Base-by-base conservation (phyloP, 805 yeast genomes). In the Yarrowia alimentaria region DNA sequence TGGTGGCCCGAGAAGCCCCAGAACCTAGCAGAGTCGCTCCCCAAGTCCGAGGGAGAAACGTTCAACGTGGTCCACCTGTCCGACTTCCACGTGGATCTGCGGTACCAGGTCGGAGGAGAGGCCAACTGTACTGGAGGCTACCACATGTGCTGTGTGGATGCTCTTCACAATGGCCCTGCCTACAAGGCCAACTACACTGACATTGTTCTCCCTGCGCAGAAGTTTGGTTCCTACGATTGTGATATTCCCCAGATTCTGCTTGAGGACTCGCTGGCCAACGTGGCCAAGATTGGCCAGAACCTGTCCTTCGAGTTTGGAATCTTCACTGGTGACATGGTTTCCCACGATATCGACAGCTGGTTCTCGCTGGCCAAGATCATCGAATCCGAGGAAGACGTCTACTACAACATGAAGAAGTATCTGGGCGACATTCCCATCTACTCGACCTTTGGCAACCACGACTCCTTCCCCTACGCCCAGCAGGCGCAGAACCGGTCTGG, bases 241-340 rank as follows among this genome's bases (percentile, higher is more conserved):
- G 90, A 83, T 62, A 67, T 83, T 4, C 88, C 90, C 7, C 80
- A 76, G 55, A 63, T 77, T 16, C 66, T 83, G 56, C 67, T 83
- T 58, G 81, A 81, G 61, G 75, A 76, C 56, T 75, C 85, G 9
- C 65, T 82, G 60, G 68, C 70, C 43, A 67, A 76, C 17, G 68
- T 77, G 34, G 62, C 55, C 7, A 64, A 70, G 16, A 64, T 65
- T 54, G 66, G 69, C 62, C 18, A 61, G 9, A 57, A 63, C 10
- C 58, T 66, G 30, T 55, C 72, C 28, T 81, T 75, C 58, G 82
- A 80, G 43, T 82, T 82, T 60, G 73, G 83, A 1, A 64, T 83
- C 28, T 83, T 83, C 70, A 83, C 88, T 3, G 89, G 89, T 52
- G 90, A 83, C 59, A 70, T 81, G 61, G 83, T 82, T 48, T 88